These are phyloP conservation scores for Epichloe gansuensis DNA, from an alignment of 2,329 filamentous ascomycete genomes.

Conservation along the genomic window DNA sequence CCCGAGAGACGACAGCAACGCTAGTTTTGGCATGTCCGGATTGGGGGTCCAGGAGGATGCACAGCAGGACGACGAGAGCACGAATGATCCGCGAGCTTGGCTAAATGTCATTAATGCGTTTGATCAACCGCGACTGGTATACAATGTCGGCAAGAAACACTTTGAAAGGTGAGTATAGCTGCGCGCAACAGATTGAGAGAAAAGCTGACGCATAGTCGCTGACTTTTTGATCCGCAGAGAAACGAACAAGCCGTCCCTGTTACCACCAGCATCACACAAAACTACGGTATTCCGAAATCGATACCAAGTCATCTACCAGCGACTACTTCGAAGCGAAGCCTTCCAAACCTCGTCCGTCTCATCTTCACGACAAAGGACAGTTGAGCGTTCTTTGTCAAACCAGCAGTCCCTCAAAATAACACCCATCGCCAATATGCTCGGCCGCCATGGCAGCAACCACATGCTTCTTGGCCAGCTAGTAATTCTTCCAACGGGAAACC, in stretches of 20 bases:
- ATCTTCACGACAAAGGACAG: constrained; percentile 38
- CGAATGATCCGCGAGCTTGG: constrained; percentile 67
- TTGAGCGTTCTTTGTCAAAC: constrained; percentile 47
- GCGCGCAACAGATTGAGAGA: too few relatives aligned
- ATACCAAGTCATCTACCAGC: constrained; percentile 85
- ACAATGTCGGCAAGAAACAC: constrained; percentile 74
- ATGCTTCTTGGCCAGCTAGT: constrained; percentile 77
- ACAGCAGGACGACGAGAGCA: constrained; percentile 38
- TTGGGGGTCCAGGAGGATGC: constrained; percentile 40
- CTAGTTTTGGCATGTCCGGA: constrained; percentile 51
- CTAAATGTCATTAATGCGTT: constrained; percentile 74
- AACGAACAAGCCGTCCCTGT: constrained; percentile 51
- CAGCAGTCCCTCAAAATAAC: constrained; percentile 77
- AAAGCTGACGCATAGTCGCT: not conserved
- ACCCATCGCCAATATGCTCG: constrained; percentile 63
- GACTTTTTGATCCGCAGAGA: constrained; percentile 30
- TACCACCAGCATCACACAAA: constrained; percentile 71
- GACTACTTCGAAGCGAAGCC: constrained; percentile 80
- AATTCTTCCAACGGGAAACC: constrained; percentile 65
- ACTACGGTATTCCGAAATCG: constrained; percentile 78
- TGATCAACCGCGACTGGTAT: constrained; percentile 68
- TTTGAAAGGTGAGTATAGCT: constrained; percentile 56
- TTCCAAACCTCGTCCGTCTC: constrained; percentile 77
- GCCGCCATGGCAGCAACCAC: constrained; percentile 73
- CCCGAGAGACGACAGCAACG: constrained; percentile 49